Conservation (phyloP, 2,329 filamentous ascomycete species). For the Xylariaceae sp. region DNA sequence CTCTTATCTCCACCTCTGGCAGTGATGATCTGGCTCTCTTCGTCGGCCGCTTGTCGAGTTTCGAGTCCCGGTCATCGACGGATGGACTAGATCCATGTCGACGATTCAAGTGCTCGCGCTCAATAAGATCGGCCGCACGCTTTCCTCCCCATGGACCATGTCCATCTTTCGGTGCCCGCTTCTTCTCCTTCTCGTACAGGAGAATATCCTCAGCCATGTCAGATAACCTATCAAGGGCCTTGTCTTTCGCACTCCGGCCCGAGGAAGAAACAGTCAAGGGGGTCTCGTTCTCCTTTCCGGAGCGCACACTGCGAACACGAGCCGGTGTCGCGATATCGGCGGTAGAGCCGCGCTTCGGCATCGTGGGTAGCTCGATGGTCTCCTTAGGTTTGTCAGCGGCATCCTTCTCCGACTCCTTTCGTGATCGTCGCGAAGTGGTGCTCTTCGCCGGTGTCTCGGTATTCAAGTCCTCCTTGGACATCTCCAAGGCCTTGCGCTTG, state of each 20-base stretch:
- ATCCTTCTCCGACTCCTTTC: conserved; percentile 41
- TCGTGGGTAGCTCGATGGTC: conserved; percentile 33
- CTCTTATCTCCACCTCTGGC: conserved; percentile 63
- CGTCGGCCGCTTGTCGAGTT: conserved; percentile 47
- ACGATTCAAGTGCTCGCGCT: conserved; percentile 41
- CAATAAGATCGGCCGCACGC: conserved; percentile 53
- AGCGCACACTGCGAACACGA: conserved; percentile 44
- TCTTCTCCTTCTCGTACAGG: conserved; percentile 89
- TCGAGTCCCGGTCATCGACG: conserved; percentile 31
- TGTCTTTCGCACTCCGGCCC: conserved; percentile 82
- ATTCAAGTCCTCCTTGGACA: conserved; percentile 48
- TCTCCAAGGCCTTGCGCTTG: conserved; percentile 47
- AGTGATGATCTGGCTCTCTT: conserved; percentile 60
- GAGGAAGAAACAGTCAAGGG: conserved; percentile 62
- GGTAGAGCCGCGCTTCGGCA: conserved; percentile 25
- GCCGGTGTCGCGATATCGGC: conserved; percentile 48
- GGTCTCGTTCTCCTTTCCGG: conserved; percentile 78
- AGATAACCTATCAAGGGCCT: conserved; percentile 72
- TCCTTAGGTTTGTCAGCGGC: conserved; percentile 35
- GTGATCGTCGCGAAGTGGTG: conserved; percentile 39
- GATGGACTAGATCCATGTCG: conserved; percentile 37
- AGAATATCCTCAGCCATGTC: conserved; percentile 77
- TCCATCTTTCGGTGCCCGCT: conserved; percentile 54
- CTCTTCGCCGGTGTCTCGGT: conserved; percentile 44
- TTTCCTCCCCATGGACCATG: conserved; percentile 56